phyloP scores from a whole-genome alignment of 345 rosid species.

The Trapa incisa region DNA sequence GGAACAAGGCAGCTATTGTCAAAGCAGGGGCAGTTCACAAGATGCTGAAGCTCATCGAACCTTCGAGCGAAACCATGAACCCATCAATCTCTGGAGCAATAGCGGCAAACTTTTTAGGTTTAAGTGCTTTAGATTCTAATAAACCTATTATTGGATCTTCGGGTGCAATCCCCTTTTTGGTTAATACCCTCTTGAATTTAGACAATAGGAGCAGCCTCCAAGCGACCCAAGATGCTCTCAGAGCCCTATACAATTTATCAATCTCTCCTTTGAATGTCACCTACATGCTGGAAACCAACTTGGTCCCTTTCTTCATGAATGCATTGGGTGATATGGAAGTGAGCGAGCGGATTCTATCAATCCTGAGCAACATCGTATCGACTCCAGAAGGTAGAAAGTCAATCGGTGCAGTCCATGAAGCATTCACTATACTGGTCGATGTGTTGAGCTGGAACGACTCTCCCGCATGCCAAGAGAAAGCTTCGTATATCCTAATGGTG shows the following conservation, averaged over 20 bases:
- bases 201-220: constrained; percentile 36
- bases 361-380: constrained; percentile 68
- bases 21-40: constrained; percentile 94
- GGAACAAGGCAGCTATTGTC: constrained; percentile 98
- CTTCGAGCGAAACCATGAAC: constrained; percentile 27
- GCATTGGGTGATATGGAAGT: constrained; percentile 80
- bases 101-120: constrained; percentile 82
- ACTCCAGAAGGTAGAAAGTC: constrained; percentile 77
- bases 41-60: constrained; percentile 73
- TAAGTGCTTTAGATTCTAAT: constrained; percentile 84
- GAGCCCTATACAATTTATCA: constrained; percentile 85
- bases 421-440: constrained; percentile 61
- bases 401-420: constrained; percentile 41
- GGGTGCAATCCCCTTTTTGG: constrained; percentile 75
- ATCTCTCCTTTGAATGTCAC: constrained; percentile 47
- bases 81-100: constrained; percentile 63
- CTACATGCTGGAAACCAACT: constrained; percentile 47
- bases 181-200: constrained; percentile 34
- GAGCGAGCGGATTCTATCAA: constrained; percentile 75
- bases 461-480: constrained; percentile 86
- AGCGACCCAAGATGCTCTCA: constrained; percentile 72
- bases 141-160: constrained; percentile 83
- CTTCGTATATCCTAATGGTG: constrained; percentile 69
- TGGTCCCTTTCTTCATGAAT: constrained; percentile 45
- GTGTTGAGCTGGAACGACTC: constrained; percentile 88